Evolutionary conservation across 2,329 filamentous ascomycete species (phyloP), one percentile per base, ranked within the genome.

Genomic region (Calonectria hongkongensis): DNA sequence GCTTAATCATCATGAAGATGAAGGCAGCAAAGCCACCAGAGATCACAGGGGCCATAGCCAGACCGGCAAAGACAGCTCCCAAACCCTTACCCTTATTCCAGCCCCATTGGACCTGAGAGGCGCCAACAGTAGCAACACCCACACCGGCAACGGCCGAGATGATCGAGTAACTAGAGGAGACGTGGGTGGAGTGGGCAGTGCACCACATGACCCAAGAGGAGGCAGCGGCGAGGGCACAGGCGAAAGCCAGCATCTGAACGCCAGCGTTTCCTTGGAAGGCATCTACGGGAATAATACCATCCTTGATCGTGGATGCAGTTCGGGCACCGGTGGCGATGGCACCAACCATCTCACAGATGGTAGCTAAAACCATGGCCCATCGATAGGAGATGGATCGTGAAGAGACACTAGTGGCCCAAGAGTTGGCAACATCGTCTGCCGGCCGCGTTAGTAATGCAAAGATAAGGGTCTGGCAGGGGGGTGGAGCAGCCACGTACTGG

Each of bases 171-270:
- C 92, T 94, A 0, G 92, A 93, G 0, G 92, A 94, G 78, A 94
- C 92, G 84, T 94, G 93, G 71, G 92, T 92, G 4, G 92, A 93
- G 87, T 95, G 88, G 58, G 88, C 87, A 1, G 93, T 95, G 83
- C 93, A 95, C 92, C 93, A 95, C 92, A 94, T 95, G 63, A 95
- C 92, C 93, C 93, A 95, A 8, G 88, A 86, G 1, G 92, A 91
- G 62, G 92, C 92, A 76, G 88, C 92, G n/a, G 91, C 91, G 1
- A 91, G 86, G 33, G 91, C 90, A 73, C 90, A 92, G 47, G 91
- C 89, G 80, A 93, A 92, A 70, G 92, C 92, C 62, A 94, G 87
- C 84, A 94, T 89, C 84, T 93, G 92, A 25, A 94, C 92, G 48
- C 89, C 90, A 43, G 92, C 89, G 78, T 94, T 89, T 73, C 84